These are phyloP conservation scores for Mycena galopus DNA, from an alignment of 768 basidiomycete genomes.

Conservation along the genomic window DNA sequence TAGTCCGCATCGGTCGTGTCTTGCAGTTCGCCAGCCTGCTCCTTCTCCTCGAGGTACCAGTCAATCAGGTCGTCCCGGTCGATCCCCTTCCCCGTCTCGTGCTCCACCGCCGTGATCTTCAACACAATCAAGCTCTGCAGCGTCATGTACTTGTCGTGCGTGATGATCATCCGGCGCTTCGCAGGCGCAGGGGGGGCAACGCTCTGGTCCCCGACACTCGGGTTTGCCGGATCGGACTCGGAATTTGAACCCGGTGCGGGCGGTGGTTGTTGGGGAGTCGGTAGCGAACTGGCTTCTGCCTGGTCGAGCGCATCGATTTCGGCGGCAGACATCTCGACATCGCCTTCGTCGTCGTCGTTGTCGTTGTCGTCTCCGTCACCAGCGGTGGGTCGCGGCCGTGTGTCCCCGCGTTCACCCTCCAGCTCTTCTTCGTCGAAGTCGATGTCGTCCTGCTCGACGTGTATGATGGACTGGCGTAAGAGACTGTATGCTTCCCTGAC, in stretches of 20 bases:
- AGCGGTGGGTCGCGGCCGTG: slow-evolving; percentile 47
- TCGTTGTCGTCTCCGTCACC: slow-evolving; percentile 48
- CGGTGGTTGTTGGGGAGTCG: slow-evolving; percentile 45
- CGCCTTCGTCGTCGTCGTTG: slow-evolving; percentile 63
- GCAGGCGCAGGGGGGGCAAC: slow-evolving; percentile 55
- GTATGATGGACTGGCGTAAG: slow-evolving; percentile 96
- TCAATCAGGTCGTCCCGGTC: slow-evolving; percentile 94
- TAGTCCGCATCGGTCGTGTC: slow-evolving; percentile 91
- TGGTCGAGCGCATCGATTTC: slow-evolving; percentile 63
- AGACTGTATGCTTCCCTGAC: slow-evolving; percentile 97
- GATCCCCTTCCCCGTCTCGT: slow-evolving; percentile 79
- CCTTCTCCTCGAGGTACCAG: slow-evolving; percentile 95
- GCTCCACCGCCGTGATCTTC: slow-evolving; percentile 83
- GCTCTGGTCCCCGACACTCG: slow-evolving; percentile 50
- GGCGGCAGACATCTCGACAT: slow-evolving; percentile 55
- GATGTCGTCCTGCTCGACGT: slow-evolving; percentile 98
- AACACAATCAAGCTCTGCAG: slow-evolving; percentile 91
- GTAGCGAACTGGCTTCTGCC: slow-evolving; percentile 63
- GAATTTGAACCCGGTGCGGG: slow-evolving; percentile 51
- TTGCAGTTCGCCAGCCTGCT: slow-evolving; percentile 84
- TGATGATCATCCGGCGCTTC: slow-evolving; percentile 89
- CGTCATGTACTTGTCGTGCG: slow-evolving; percentile 94
- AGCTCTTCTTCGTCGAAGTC: slow-evolving; percentile 95
- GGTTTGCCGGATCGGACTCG: slow-evolving; percentile 55
- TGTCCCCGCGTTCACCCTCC: slow-evolving; percentile 64